Evolutionary conservation across 2,329 filamentous ascomycete genomes (phyloP), one percentile per base, ranked within the genome.

Genomic region (Esteya vermicola): DNA sequence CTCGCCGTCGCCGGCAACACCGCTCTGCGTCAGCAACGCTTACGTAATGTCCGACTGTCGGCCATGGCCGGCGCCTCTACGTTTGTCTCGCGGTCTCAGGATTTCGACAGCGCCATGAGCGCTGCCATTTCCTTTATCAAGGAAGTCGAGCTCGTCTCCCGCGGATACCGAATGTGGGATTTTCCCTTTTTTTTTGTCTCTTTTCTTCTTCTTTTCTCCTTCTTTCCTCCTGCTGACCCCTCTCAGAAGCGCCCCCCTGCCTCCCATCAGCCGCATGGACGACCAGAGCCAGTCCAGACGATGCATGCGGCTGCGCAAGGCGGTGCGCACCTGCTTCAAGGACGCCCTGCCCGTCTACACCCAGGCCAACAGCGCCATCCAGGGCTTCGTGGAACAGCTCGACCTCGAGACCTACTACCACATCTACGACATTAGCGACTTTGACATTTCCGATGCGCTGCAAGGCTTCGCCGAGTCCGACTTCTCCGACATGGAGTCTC

Each of bases 371-470:
- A 65, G 69, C 31, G 67, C 68, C 4, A 65, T 96, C 18, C 79
- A 79, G 53, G 72, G 72, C 1, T 75, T 93, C 41, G 76, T 88
- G 2, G 78, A 88, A 54, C 75, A 82, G 52, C 72, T 81, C 36
- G 84, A 94, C 52, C 63, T 98, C 33, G 85, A 93, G 50, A 91
- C 86, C 59, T 93, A 94, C 55, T 83, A 91, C 51, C 89, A 96
- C 53, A 81, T 89, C 44, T 88, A 89, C 54, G 83, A 88, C 48
- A 75, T 89, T 44, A 82, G 74, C 45, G 71, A 79, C 42, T 72
- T 78, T 42, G 82, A 88, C 54, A 73, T 85, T 27, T 69, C 73
- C 18, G 80, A 85, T 50, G 74, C 79, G n/a, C 68, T 78, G 48
- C 62, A 69, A 33, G 75, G 75, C 2, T 78, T 80, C 42, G 18